phyloP scores from a whole-genome alignment of 139 green algal species.

The Closterium sp. region DNA sequence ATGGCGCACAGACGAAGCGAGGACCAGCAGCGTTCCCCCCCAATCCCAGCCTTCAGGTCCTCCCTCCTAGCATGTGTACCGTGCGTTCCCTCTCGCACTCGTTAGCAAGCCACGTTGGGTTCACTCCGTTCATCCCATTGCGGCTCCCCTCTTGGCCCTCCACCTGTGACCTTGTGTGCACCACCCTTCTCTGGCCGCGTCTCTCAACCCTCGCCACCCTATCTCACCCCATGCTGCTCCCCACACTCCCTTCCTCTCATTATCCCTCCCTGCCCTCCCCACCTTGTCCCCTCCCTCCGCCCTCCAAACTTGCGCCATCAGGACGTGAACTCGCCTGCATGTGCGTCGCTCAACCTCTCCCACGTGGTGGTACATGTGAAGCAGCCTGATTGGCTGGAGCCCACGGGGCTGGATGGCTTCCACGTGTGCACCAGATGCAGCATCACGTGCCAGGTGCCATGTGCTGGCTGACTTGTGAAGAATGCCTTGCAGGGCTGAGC shows the following conservation, averaged over 20 bases:
- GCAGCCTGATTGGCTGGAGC: slow-evolving; percentile 12
- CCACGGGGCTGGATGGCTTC: slow-evolving; percentile 10
- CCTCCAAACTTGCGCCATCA: background rate
- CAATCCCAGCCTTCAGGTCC: background rate
- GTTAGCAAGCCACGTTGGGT: too few species aligned
- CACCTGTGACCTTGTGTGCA: too few species aligned
- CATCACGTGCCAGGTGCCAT: slow-evolving; percentile 14
- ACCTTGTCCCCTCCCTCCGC: background rate
- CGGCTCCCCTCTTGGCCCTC: too few species aligned
- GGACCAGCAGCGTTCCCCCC: background rate
- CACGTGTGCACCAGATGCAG: slow-evolving; percentile 8
- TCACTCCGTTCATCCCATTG: too few species aligned
- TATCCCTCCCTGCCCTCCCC: background rate
- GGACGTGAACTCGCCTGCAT: slow-evolving; percentile 3
- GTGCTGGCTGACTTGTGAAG: too few species aligned
- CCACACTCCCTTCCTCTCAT: background rate
- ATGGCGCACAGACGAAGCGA: background rate
- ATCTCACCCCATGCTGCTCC: too few species aligned
- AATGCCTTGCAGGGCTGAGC: too few species aligned
- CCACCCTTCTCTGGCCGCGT: too few species aligned
- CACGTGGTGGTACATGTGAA: slow-evolving; percentile 8
- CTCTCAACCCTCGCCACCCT: too few species aligned
- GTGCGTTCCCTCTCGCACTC: too few species aligned
- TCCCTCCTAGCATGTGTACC: background rate
- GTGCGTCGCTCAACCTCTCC: background rate